Evolutionary conservation across 2,329 filamentous ascomycete species (phyloP).

Genomic region (Claviceps sp.): DNA sequence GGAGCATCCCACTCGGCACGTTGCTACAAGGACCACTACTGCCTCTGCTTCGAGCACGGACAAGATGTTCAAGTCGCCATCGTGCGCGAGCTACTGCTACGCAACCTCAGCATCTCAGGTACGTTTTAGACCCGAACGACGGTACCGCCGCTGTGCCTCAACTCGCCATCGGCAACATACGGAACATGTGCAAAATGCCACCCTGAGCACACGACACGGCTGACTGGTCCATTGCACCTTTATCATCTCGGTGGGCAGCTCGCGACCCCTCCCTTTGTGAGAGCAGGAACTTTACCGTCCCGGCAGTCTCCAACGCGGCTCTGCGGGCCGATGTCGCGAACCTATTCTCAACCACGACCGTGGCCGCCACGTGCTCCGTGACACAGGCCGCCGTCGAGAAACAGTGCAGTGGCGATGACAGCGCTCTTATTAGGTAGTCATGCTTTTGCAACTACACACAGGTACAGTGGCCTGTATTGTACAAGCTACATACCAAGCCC

Average conservation of each 20-base stretch:
- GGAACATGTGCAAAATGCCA: too few relatives aligned
- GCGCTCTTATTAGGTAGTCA: background rate
- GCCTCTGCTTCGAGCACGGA: constrained; percentile 1
- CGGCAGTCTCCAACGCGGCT: background rate
- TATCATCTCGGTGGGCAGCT: background rate
- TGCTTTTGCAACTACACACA: background rate
- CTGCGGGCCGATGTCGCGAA: background rate
- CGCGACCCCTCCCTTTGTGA: background rate
- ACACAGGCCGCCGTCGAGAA: background rate
- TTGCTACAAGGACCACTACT: constrained; percentile 1
- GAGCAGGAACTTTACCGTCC: background rate
- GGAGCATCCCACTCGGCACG: background rate
- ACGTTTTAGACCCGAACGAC: background rate
- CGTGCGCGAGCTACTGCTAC: constrained; percentile 1
- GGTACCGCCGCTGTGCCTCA: too few relatives aligned
- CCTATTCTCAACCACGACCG: background rate
- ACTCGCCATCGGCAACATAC: background rate
- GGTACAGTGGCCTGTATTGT: too few relatives aligned
- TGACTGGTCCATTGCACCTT: background rate
- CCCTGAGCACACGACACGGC: too few relatives aligned
- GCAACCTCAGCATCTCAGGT: background rate
- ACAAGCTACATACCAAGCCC: background rate
- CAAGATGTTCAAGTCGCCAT: background rate
- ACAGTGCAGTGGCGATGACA: background rate
- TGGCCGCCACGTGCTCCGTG: background rate